Conservation (phyloP, 225 moss, liverwort and hornwort genomes). For the Marchantia polymorpha region DNA sequence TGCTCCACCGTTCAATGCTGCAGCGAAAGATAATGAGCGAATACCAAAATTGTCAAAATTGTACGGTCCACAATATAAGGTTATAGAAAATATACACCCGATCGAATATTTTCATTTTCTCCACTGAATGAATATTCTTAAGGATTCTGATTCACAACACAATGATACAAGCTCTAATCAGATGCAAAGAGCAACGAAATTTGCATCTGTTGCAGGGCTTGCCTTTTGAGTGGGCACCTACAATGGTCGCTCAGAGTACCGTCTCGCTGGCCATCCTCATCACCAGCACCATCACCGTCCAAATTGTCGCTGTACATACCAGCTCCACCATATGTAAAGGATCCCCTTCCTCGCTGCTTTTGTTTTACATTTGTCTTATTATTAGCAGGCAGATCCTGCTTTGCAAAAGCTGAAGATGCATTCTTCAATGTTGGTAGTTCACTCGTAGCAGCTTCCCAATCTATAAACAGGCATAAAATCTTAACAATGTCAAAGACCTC, state of each 20-base stretch:
- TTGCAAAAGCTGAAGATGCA: slow-evolving; percentile 18
- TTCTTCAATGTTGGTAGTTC: slow-evolving; percentile 43
- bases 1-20: slow-evolving; percentile 61
- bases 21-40: neutral
- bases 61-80: too few relatives aligned
- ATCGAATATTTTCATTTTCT: neutral
- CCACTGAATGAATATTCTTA: neutral
- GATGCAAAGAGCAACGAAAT: too few relatives aligned
- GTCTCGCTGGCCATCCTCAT: slow-evolving; percentile 19
- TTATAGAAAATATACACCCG: neutral
- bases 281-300: slow-evolving; percentile 30
- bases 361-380: slow-evolving; percentile 42
- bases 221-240: slow-evolving; percentile 79
- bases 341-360: slow-evolving; percentile 82
- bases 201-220: slow-evolving; percentile 58
- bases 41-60: neutral
- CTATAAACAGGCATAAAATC: slow-evolving; percentile 13
- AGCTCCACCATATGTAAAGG: slow-evolving; percentile 79
- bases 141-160: too few relatives aligned
- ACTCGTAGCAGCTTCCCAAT: slow-evolving; percentile 39
- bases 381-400: slow-evolving; percentile 26
- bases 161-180: too few relatives aligned
- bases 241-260: slow-evolving; percentile 66
- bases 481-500: too few relatives aligned
- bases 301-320: slow-evolving; percentile 78